A percentile compares a stretch with the other conserved stretches of the same genome.
These are phyloP conservation scores for Lepiota brunneoincarnata DNA, from an alignment of 768 basidiomycete genomes.

Conservation along the genomic window DNA sequence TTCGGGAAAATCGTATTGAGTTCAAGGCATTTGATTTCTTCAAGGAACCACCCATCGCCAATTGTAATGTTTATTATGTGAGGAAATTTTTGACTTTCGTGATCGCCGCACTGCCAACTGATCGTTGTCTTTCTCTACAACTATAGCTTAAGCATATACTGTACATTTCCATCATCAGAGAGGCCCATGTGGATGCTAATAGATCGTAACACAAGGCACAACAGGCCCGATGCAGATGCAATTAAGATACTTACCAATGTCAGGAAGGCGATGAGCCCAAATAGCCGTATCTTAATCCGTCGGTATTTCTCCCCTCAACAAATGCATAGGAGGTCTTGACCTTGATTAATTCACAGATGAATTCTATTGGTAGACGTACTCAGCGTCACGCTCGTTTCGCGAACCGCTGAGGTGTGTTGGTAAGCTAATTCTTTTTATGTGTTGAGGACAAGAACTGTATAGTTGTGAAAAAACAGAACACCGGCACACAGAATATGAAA, in stretches of 20 bases:
- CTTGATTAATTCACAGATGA: slow-evolving; percentile 25
- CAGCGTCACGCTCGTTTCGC: no score
- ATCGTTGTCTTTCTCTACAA: background rate
- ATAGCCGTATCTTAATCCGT: slow-evolving; percentile 37
- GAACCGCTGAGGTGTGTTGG: no score
- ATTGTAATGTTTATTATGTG: slow-evolving; percentile 42
- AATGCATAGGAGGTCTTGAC: background rate
- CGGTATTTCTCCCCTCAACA: slow-evolving; percentile 4
- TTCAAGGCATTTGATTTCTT: slow-evolving; percentile 41
- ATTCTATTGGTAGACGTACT: no score
- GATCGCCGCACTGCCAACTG: no score
- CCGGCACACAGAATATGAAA: no score
- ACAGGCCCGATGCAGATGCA: slow-evolving; percentile 35
- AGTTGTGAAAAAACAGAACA: no score
- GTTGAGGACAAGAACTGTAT: no score
- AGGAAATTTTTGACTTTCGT: slow-evolving; percentile 12
- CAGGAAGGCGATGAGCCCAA: slow-evolving; percentile 29
- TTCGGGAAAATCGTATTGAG: slow-evolving; percentile 29
- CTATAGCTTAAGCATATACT: slow-evolving; percentile 32
- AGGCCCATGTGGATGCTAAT: background rate
- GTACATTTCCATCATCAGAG: slow-evolving; percentile 19
- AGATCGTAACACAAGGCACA: slow-evolving; percentile 22
- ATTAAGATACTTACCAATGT: slow-evolving; percentile 33
- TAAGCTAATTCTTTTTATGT: no score
- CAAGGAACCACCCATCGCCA: slow-evolving; percentile 28